Base-by-base conservation (phyloP, 1,139 yeast species). In the Geotrichum histeridarum region DNA sequence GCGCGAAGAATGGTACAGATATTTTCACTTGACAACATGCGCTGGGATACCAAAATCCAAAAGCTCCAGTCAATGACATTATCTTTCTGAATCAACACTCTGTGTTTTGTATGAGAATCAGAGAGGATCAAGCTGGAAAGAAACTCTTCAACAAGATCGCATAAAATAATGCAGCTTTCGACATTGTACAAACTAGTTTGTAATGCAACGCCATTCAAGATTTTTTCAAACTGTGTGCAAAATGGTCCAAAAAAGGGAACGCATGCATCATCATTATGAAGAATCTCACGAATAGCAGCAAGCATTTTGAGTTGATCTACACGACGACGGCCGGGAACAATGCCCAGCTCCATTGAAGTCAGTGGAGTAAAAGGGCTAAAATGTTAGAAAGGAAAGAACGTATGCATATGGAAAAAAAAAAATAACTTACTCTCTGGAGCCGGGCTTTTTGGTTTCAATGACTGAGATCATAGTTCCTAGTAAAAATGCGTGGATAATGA, bases 41-140 rank as follows among this genome's bases (percentile, higher is more conserved):
- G 74, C 58, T 79, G 73, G 22, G 76, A 70, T 22, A 86, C 83
- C 54, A 77, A 74, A 8, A 85, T 67, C 95, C 95, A 88, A 64
- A 88, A 87, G 54, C 74, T 74, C 95, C 95, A 88, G 69, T 84
- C 79, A 22, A 86, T 69, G 8, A 63, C 59, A 18, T 57, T 57
- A 7, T 63, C 52, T 36, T 63, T 61, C 47, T 63, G 61, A 31
- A 63, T 60, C 31, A 61, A 59, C 8, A 64, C 64, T 31, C 64
- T 62, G 37, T 63, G 62, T 46, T 56, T 54, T 5, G 68, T 57
- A 48, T 60, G 43, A 42, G 66, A 59, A 60, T 62, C 62, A 51
- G 59, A 46, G 50, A 59, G 63, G 12, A 62, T 60, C 32, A 70
- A 60, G 18, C 69, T 64, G 31, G 65, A 61, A 17, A 72, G 51